These are phyloP conservation scores for Juncus inflexus DNA, from an alignment of 176 grass and related monocot species.

Conservation along the genomic window DNA sequence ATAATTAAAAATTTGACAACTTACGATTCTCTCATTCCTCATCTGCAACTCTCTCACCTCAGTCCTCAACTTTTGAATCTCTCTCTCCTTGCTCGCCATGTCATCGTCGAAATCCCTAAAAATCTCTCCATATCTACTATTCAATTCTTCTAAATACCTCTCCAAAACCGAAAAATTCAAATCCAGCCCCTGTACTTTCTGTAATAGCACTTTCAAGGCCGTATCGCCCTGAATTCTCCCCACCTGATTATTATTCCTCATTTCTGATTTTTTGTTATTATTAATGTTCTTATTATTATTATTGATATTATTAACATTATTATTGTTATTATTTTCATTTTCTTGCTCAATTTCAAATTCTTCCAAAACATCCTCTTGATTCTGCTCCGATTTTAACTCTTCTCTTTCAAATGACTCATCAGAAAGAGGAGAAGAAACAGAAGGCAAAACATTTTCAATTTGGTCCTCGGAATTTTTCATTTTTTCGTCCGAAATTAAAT, in stretches of 20 bases:
- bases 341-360: conserved; percentile 48
- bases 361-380: conserved; percentile 19
- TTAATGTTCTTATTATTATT: too few species aligned
- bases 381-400: conserved; percentile 34
- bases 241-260: conserved; percentile 57
- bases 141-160: conserved; percentile 84
- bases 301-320: too few species aligned
- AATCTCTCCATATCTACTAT: conserved; percentile 88
- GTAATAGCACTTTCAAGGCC: conserved; percentile 89
- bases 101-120: conserved; percentile 95
- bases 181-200: conserved; percentile 97
- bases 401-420: conserved; percentile 44
- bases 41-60: conserved; percentile 68
- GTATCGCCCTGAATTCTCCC: conserved; percentile 91
- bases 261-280: too few species aligned
- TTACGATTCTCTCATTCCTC: conserved; percentile 47
- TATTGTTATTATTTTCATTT: conserved; percentile 45
- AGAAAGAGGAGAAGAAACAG: neutral
- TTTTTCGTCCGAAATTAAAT: neutral
- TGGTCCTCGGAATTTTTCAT: conserved; percentile 52
- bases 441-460: conserved; percentile 33
- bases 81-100: conserved; percentile 55
- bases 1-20: conserved; percentile 18
- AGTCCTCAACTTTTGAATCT: conserved; percentile 57
- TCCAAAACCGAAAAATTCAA: conserved; percentile 92